phyloP scores from a whole-genome alignment of 805 yeast species.

The Cephaloascus albidus region DNA sequence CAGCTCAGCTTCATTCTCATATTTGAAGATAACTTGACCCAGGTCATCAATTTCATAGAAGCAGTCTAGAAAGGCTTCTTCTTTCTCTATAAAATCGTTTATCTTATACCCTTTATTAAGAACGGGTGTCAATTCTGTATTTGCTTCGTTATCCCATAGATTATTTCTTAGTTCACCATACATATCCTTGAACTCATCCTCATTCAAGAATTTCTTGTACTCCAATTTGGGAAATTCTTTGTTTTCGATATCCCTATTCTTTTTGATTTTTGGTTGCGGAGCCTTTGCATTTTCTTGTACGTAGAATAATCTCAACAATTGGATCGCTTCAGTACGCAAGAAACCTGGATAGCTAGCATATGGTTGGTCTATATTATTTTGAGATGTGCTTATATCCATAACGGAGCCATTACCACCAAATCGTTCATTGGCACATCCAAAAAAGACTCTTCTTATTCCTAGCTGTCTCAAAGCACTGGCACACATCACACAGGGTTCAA shows the following conservation, averaged over 20 bases:
- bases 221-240: slow-evolving; percentile 52
- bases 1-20: neutral
- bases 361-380: slow-evolving; percentile 11
- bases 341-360: slow-evolving; percentile 72
- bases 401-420: slow-evolving; percentile 97
- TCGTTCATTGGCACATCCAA: slow-evolving; percentile 91
- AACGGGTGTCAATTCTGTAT: neutral
- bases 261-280: slow-evolving; percentile 71
- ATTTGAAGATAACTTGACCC: neutral
- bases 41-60: neutral
- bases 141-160: slow-evolving; percentile 3
- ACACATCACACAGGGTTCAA: slow-evolving; percentile 98
- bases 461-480: slow-evolving; percentile 84
- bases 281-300: slow-evolving; percentile 79
- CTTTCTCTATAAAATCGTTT: neutral
- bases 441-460: slow-evolving; percentile 62
- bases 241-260: slow-evolving; percentile 49
- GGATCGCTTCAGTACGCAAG: slow-evolving; percentile 71
- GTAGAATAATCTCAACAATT: slow-evolving; percentile 75
- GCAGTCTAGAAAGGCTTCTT: neutral
- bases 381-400: slow-evolving; percentile 30
- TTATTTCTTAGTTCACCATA: slow-evolving; percentile 33
- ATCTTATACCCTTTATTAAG: neutral
- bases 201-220: slow-evolving; percentile 43
- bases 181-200: slow-evolving; percentile 36